Base-by-base conservation (phyloP, 2,329 filamentous ascomycete species). In the Metarhizium sp. region DNA sequence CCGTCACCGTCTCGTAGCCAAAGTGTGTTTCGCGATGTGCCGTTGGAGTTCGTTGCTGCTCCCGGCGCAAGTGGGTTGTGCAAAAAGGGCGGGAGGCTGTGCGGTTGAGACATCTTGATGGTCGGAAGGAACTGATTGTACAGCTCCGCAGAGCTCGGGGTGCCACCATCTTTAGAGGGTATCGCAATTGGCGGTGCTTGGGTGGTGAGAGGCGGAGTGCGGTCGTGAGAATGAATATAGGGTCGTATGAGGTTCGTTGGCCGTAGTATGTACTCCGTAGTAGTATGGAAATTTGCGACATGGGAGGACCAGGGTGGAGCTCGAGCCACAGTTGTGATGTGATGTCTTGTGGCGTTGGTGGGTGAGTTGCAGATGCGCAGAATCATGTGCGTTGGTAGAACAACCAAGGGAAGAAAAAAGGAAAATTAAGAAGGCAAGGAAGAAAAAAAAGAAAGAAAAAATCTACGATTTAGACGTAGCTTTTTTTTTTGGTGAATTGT, bases 1-100 rank as follows among this genome's bases (percentile, higher is more conserved):
- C 89, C 16, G 87, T 83, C 45, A 96, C 80, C 46, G 89, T 92
- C 73, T 92, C 81, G 70, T 90, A 96, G 52, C 92, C 92, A 71
- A 96, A 96, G 74, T 96, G 91, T 51, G 92, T 96, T 59, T 86
- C 86, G 57, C 79, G 78, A 50, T 81, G 76, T 25, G 69, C 60
- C 4, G 67, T 66, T 42, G 68, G 59, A 43, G 62, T 65, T 51
- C 58, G 56, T 51, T 36, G 57, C 52, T 54, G 57, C 57, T 60
- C 56, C 40, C 59, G 58, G 60, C 64, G 63, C 50, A 58, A 48
- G 52, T 62, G 62, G 58, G 63, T 64, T 48, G 63, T 64, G 57
- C 58, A 67, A 55, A 71, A 67, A 29, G 64, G 54, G 13, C 68
- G 69, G 8, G 51, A 40, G 45, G 57, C 55, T 32, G 57, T 51